Conservation (phyloP, 345 rosid genomes). For the Mallotus nudiflorus region DNA sequence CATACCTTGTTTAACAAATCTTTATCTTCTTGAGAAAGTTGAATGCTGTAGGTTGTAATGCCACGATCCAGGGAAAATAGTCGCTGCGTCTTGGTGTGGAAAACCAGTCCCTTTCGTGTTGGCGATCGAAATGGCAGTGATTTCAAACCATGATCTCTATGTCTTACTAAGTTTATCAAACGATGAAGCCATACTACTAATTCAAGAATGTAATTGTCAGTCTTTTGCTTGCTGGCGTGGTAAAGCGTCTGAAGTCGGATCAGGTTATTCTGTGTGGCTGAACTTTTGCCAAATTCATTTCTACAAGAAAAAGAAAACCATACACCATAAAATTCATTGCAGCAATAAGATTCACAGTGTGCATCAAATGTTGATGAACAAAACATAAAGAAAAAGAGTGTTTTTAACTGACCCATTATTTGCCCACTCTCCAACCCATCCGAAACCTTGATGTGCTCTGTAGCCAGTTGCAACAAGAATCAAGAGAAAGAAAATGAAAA, state of each 20-base stretch:
- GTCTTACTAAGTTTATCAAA: constrained; percentile 51
- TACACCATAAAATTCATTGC: not conserved
- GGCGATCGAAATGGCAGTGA: constrained; percentile 40
- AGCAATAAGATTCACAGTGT: not conserved
- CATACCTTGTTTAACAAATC: constrained; percentile 49
- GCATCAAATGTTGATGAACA: not conserved
- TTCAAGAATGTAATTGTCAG: constrained; percentile 70
- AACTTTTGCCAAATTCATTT: constrained; percentile 23
- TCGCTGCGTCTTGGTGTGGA: constrained; percentile 40
- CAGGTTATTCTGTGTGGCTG: constrained; percentile 28
- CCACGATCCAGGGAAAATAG: constrained; percentile 26
- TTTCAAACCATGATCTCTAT: constrained; percentile 44
- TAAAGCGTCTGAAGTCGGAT: constrained; percentile 80
- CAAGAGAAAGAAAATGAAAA: constrained; percentile 19
- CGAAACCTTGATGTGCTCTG: constrained; percentile 94
- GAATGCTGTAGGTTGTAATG: constrained; percentile 27
- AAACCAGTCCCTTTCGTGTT: constrained; percentile 22
- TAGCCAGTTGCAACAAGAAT: constrained; percentile 16
- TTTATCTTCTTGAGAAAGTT: constrained; percentile 66
- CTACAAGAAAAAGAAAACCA: constrained; percentile 10
- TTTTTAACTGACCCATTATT: constrained; percentile 58
- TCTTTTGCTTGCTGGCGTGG: constrained; percentile 67
- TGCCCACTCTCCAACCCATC: constrained; percentile 99
- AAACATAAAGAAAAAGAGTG: not conserved
- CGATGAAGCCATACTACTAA: constrained; percentile 75